A percentile compares a stretch with the other conserved stretches of the same genome.
These are phyloP conservation scores for Onygenales sp. DNA, from an alignment of 2,329 filamentous ascomycete species.

Conservation along the genomic window DNA sequence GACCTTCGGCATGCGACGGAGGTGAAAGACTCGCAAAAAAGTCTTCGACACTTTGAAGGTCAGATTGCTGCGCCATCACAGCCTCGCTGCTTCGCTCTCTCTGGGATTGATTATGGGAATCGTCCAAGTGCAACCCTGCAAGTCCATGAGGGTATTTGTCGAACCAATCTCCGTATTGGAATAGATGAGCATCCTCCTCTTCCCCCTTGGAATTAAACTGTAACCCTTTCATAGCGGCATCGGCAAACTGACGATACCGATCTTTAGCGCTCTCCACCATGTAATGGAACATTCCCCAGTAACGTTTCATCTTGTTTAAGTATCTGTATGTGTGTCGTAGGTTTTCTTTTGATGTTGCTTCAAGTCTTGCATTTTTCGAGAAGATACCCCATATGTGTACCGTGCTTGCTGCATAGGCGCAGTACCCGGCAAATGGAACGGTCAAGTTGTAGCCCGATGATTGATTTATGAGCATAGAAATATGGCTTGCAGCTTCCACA, in stretches of 20 bases:
- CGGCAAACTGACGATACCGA: conserved; percentile 74
- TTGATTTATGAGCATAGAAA: conserved; percentile 75
- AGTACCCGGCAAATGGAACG: conserved; percentile 90
- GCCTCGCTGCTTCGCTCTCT: conserved; percentile 78
- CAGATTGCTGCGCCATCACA: conserved; percentile 76
- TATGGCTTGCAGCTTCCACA: conserved; percentile 73
- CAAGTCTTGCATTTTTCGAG: conserved; percentile 67
- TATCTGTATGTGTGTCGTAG: conserved; percentile 83
- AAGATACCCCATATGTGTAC: conserved; percentile 93
- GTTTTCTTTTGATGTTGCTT: conserved; percentile 71
- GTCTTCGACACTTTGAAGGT: conserved; percentile 88
- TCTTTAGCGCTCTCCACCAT: conserved; percentile 89
- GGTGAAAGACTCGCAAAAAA: conserved; percentile 78
- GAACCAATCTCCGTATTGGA: conserved; percentile 98
- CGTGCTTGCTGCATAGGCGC: conserved; percentile 83
- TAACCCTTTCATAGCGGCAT: conserved; percentile 60
- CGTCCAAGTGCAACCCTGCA: conserved; percentile 71
- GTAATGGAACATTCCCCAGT: conserved; percentile 98
- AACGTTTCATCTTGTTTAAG: conserved; percentile 87
- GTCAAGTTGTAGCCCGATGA: conserved; percentile 71
- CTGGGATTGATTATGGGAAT: conserved; percentile 56
- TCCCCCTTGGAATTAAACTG: conserved; percentile 31
- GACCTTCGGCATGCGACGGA: conserved; percentile 37
- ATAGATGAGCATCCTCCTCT: conserved; percentile 52
- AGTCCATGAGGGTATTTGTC: conserved; percentile 89